Evolutionary conservation across 257 asterid genomes (phyloP), one percentile per base, ranked within the genome.

Genomic region (Plectranthus barbatus): DNA sequence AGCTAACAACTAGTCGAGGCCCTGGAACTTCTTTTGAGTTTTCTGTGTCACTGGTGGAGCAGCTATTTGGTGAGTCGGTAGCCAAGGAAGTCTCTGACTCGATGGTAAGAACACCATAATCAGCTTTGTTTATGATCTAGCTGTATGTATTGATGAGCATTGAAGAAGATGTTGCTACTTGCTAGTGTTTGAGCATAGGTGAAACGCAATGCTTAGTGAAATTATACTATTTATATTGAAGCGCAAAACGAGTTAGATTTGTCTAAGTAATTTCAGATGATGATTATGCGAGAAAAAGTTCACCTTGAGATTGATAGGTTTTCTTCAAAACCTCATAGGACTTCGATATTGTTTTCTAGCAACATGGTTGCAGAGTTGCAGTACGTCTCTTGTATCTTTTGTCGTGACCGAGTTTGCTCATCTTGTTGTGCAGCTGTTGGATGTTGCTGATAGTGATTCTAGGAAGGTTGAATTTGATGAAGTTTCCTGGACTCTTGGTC

Each of bases 1-100:
- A 86, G 87, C 80, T 92, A 20, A 92, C 96, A 29, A 89, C 99
- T 55, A 86, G 99, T 72, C 91, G 94, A 66, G 99, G 97, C 74
- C 96, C 99, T 21, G 97, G 96, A 47, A 92, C 99, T 57, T 82
- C 85, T 41, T 90, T 74, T 60, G 76, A 77, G 47, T 92, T 92
- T 77, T 87, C 95, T 50, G 26, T 85, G 56, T 81, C 94, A 10
- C 72, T 92, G 62, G 99, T 85, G 67, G 83, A 82, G 34, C 99
- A 89, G 83, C 91, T 92, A 45, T 89, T 81, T 76, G 95, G 94
- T 4, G 97, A 80, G 78, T 50, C 79, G 6, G 77, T 68, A 47
- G 95, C 96, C 73, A 80, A 70, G 78, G 79, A 79, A 61, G 63
- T 86, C 21, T 76, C 84, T 64, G 85, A 83, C 37, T 60, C 71